A percentile compares a stretch with the other conserved stretches of the same genome.
These are phyloP conservation scores for Fereydounia khargensis DNA, from an alignment of 1,284 basidiomycete species.

Conservation along the genomic window DNA sequence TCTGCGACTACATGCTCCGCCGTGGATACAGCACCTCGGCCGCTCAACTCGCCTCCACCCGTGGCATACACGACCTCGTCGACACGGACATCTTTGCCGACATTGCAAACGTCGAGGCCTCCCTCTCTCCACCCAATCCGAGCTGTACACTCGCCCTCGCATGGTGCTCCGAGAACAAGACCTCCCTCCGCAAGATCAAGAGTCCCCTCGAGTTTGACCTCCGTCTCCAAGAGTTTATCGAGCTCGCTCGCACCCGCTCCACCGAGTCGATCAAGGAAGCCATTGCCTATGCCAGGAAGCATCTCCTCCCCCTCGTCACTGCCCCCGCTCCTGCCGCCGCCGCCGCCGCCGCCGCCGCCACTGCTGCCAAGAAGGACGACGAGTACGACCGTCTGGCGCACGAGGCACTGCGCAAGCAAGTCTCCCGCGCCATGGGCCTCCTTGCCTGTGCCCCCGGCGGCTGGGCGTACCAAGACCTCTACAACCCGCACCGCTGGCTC, in stretches of 20 bases:
- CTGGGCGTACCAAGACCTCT: slow-evolving; percentile 43
- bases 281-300: slow-evolving; percentile 77
- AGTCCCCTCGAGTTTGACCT: slow-evolving; percentile 85
- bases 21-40: slow-evolving; percentile 60
- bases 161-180: slow-evolving; percentile 96
- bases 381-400: slow-evolving; percentile 19
- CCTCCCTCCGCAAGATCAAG: slow-evolving; percentile 83
- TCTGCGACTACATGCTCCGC: slow-evolving; percentile 86
- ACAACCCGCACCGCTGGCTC: slow-evolving; percentile 23
- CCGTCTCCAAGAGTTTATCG: slow-evolving; percentile 92
- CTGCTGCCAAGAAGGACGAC: slow-evolving; percentile 4
- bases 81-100: slow-evolving; percentile 77
- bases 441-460: slow-evolving; percentile 27
- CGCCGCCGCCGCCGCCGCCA: neutral
- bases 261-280: slow-evolving; percentile 66
- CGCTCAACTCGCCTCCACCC: slow-evolving; percentile 10
- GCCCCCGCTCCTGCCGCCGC: slow-evolving; percentile 1
- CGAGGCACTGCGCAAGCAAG: slow-evolving; percentile 12
- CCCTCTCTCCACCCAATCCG: slow-evolving; percentile 64
- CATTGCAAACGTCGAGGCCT: slow-evolving; percentile 77
- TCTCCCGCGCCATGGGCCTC: slow-evolving; percentile 42
- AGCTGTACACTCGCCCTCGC: slow-evolving; percentile 82
- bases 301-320: slow-evolving; percentile 74
- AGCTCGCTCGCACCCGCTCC: slow-evolving; percentile 63
- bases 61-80: slow-evolving; percentile 59